Evolutionary conservation across 2,329 filamentous ascomycete genomes (phyloP).

Genomic region (Pezicula rhizophila): DNA sequence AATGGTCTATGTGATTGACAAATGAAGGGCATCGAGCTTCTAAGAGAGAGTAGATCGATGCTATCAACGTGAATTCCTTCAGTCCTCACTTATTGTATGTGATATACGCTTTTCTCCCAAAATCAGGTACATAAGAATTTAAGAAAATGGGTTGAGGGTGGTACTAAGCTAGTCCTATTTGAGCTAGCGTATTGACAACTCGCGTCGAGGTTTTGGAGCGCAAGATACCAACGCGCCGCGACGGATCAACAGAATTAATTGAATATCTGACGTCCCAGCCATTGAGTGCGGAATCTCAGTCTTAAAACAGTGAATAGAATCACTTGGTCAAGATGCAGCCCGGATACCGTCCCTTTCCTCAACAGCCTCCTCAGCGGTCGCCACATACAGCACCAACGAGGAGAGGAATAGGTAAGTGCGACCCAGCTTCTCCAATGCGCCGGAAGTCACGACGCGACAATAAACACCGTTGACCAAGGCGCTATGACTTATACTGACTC

Average conservation of each 20-base stretch:
- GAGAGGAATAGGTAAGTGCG: conserved; percentile 29
- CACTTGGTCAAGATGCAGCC: conserved; percentile 21
- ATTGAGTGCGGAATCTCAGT: too few species aligned
- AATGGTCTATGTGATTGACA: too few species aligned
- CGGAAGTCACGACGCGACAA: conserved; percentile 8
- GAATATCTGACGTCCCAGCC: neutral
- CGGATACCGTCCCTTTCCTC: conserved; percentile 23
- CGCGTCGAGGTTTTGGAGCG: neutral
- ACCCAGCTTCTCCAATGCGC: conserved; percentile 9
- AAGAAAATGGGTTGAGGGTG: too few species aligned
- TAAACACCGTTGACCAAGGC: neutral
- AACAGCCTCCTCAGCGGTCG: conserved; percentile 18
- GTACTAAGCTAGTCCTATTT: too few species aligned
- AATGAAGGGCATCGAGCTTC: too few species aligned
- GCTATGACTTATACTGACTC: conserved; percentile 6
- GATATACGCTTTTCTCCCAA: too few species aligned
- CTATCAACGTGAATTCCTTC: too few species aligned
- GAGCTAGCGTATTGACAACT: neutral
- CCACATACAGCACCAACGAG: conserved; percentile 23
- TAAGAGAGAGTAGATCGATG: too few species aligned
- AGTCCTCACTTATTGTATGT: too few species aligned
- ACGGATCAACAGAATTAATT: neutral
- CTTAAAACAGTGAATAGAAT: neutral
- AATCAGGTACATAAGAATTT: too few species aligned
- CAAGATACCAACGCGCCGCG: neutral